Base-by-base conservation (phyloP, 768 basidiomycete species). In the Hypholoma sublateritium region DNA sequence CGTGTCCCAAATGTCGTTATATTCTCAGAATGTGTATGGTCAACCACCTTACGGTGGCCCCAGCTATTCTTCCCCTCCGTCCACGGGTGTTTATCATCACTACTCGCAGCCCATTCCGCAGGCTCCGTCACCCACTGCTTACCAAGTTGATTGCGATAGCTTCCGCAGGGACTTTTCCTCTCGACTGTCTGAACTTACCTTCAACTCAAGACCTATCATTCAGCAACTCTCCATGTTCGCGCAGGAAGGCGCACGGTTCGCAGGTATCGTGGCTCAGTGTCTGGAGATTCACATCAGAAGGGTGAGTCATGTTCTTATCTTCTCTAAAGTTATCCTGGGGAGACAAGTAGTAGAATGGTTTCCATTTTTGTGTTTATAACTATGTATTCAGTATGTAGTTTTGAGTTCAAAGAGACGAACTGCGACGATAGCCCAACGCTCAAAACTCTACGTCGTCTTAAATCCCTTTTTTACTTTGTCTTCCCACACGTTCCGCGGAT, bases 131-230 rank as follows among this genome's bases (percentile, higher is more conserved):
- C 68, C 70, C 53, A 65, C 74, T 37, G 66, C 74, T 55, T 74
- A 61, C 60, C 62, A 64, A 52, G 51, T 64, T 67, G 69, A 72
- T 59, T 62, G 67, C 58, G 57, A 63, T 57, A 62, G 59, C 21
- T 69, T 72, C 78, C 71, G 93, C 62, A 84, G 86, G 74, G 91
- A 93, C 75, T 93, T 88, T 73, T 67, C 82, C 54, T 70, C 75
- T 41, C 86, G 90, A 59, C 85, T 97, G 53, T 76, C 83, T 65
- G 85, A 88, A 61, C 87, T 99, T 60, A 92, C 87, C 50, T 87
- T 95, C 80, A 99, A 98, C 75, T 96, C 95, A 63, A 88, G 95
- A 67, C 89, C 93, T 9, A 86, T 97, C 59, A 99, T 99, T 62
- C 93, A 97, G 75, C 83, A 82, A 59, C 74, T 99, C 14, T 98